These are phyloP conservation scores for Trametes meyenii DNA, from an alignment of 768 basidiomycete species.

Conservation along the genomic window DNA sequence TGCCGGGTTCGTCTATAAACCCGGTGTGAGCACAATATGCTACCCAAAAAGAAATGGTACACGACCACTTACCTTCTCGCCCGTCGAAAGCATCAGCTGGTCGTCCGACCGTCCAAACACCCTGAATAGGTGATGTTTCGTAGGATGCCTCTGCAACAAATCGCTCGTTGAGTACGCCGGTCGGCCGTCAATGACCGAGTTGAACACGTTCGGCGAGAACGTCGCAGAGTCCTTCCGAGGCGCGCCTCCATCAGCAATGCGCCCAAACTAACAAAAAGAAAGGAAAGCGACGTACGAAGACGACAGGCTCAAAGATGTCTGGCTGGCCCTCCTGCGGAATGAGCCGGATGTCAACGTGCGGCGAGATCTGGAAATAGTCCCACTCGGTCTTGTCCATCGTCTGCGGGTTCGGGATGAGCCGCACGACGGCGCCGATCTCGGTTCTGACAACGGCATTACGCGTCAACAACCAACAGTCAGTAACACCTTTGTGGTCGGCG, in stretches of 20 bases:
- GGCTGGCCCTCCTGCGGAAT: conserved; percentile 22
- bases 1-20: conserved; percentile 40
- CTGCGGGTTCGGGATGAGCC: conserved; percentile 15
- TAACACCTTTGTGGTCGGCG: neutral
- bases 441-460: conserved; percentile 7
- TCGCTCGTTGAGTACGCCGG: conserved; percentile 45
- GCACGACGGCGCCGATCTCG: conserved; percentile 20
- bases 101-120: conserved; percentile 49
- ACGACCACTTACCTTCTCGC: conserved; percentile 40
- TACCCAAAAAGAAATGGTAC: neutral
- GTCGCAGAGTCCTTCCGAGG: conserved; percentile 17
- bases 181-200: conserved; percentile 31
- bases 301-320: conserved; percentile 25
- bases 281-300: conserved; percentile 15
- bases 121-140: conserved; percentile 40
- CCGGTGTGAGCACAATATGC: neutral
- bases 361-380: conserved; percentile 30
- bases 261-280: neutral
- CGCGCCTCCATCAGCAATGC: neutral
- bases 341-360: conserved; percentile 22
- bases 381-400: conserved; percentile 24
- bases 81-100: conserved; percentile 48
- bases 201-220: conserved; percentile 24
- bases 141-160: conserved; percentile 45
- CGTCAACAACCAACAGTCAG: neutral